Evolutionary conservation across 371 early-diverging fungal species (phyloP), one percentile per base, ranked within the genome.

Genomic region (Mucor circinelloides): DNA sequence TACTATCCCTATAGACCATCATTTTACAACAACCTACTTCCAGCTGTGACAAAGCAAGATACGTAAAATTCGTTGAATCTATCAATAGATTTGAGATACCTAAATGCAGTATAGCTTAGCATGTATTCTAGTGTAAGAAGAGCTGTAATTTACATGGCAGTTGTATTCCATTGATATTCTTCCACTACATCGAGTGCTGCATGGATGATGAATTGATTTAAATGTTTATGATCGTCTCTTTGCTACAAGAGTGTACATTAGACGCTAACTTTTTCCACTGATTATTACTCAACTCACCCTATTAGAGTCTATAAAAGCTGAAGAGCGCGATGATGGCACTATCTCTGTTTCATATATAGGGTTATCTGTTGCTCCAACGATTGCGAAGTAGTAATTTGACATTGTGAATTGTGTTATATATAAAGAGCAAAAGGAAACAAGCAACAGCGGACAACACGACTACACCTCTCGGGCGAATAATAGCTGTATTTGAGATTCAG

Each of bases 121-220:
- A 61, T 12, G 19, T 7, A 21, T 46, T 46, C 3, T 21, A n/a
- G 23, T 21, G 21, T 9, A 7, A 32, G 34, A 27, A 55, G 5
- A 2, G 15, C 19, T 3, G 56, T 25, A n/a, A 1, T 59, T 36
- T 87, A 94, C 94, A 92, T 91, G 42, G 90, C 85, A 60, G 85
- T 92, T 25, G 93, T 92, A 54, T 80, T 87, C 95, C 94, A 95
- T 72, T 92, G 91, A 27, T 92, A 84, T 71, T 97, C 99, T 68
- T 97, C 98, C 12, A 98, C 93, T 36, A 97, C 86, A 80, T 99
- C 99, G 44, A 99, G 87, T 17, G 97, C 95, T 2, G 97, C 90
- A 75, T 99, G 97, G 17, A 93, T 90, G 52, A 98, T 93, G 71
- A 98, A 99, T 70, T 99, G 99, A 69, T 94, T 95, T 65, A 99